Evolutionary conservation across 2,329 filamentous ascomycete genomes (phyloP).

Genomic region (Plenodomus lindquistii): DNA sequence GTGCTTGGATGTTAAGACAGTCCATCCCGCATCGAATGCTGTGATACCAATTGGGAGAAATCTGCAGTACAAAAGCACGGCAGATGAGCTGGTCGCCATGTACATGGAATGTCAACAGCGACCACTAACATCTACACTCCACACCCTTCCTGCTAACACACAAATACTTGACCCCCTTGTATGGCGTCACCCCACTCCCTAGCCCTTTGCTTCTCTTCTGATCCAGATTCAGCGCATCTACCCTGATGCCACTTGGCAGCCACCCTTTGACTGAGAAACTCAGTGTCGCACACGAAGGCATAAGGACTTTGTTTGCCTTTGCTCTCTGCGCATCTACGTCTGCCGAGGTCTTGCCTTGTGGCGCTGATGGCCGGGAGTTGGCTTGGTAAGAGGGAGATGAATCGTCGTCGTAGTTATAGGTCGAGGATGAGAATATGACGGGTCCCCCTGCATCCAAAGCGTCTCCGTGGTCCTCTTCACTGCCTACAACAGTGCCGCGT

Average conservation of each 20-base stretch:
- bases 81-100: background rate
- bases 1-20: too few relatives aligned
- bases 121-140: slow-evolving; percentile 42
- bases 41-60: too few relatives aligned
- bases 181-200: slow-evolving; percentile 86
- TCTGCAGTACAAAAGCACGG: too few relatives aligned
- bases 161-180: slow-evolving; percentile 97
- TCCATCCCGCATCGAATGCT: too few relatives aligned
- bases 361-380: background rate
- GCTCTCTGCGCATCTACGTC: slow-evolving; percentile 57
- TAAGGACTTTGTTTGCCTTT: slow-evolving; percentile 59
- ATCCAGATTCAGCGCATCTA: slow-evolving; percentile 65
- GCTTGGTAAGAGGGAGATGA: slow-evolving; percentile 14
- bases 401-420: slow-evolving; percentile 41
- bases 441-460: slow-evolving; percentile 40
- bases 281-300: slow-evolving; percentile 52
- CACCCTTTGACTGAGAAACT: slow-evolving; percentile 63
- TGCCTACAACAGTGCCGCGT: slow-evolving; percentile 77
- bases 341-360: background rate
- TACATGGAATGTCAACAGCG: background rate
- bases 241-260: slow-evolving; percentile 66
- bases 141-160: slow-evolving; percentile 67
- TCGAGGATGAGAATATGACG: slow-evolving; percentile 23
- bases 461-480: slow-evolving; percentile 47
- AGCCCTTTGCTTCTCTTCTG: slow-evolving; percentile 82